Base-by-base conservation (phyloP, 176 grass and related monocot species). In the Chloris gayana region DNA sequence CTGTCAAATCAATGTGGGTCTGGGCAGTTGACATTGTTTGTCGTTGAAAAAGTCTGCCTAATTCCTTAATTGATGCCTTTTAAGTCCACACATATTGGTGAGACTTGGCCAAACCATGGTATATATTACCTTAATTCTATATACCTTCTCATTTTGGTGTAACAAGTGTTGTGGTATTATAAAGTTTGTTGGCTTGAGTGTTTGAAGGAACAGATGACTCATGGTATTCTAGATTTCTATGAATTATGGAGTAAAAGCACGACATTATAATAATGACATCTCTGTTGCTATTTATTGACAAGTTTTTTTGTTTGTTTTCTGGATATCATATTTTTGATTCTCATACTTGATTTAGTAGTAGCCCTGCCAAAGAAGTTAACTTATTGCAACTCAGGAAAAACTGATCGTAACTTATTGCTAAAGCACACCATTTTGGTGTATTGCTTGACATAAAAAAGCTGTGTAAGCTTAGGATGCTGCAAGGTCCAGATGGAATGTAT, bases 1-100 rank as follows among this genome's bases (percentile, higher is more conserved):
- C 50, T 82, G 60, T 78, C 83, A 86, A 86, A 89, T 86, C 79
- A 89, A 82, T 89, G 78, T 9, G 39, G 49, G 24, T 45, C 39
- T 72, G 78, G 58, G 66, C 19, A 78, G 50, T 67, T 85, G 74
- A 82, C 79, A 81, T 86, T 73, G 41, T 79, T 42, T 60, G 32
- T 21, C 1, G 76, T 74, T 80, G 75, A 78, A 69, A 61, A 82
- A 68, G 25, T 78, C 73, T 73, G 37, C 27, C 24, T 13, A 79
- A 68, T 68, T 80, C 12, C 22, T 56, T 80, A 65, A 30, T 7
- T 83, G 12, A 58, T 76, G 35, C 41, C 33, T 6, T 64, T 71
- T 77, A 71, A 10, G 37, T 77, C 24, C 35, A 37, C 38, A 18
- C 22, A 49, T 7, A 30, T 58, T 33, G 67, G 72, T 39, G 17